phyloP scores from a whole-genome alignment of 805 yeast species.

The Saturnispora hagleri region DNA sequence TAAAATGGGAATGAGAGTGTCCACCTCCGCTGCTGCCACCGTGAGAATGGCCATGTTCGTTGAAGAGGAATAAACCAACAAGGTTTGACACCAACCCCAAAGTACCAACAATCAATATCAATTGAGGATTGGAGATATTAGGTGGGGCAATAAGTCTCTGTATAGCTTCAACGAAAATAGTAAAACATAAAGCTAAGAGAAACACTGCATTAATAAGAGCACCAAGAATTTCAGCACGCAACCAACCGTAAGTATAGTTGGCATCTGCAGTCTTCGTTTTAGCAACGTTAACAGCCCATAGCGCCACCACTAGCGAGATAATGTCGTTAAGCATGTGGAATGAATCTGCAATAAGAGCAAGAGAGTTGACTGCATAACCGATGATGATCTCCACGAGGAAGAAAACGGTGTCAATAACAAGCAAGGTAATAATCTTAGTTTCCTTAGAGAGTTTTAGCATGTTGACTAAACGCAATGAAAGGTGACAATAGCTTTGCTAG shows the following conservation, averaged over 20 bases:
- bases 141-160: conserved; percentile 82
- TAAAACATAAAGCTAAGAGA: conserved; percentile 80
- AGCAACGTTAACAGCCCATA: conserved; percentile 94
- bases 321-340: conserved; percentile 97
- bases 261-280: conserved; percentile 75
- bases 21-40: conserved; percentile 25
- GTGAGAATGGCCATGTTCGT: conserved; percentile 67
- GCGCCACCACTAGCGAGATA: conserved; percentile 77
- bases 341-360: conserved; percentile 92
- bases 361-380: conserved; percentile 87
- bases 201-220: conserved; percentile 93
- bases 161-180: conserved; percentile 86
- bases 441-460: conserved; percentile 40
- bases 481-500: neutral
- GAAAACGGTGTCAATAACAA: conserved; percentile 70
- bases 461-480: neutral
- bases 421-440: conserved; percentile 58
- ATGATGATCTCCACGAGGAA: conserved; percentile 78
- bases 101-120: conserved; percentile 72
- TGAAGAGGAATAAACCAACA: conserved; percentile 79
- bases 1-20: conserved; percentile 16
- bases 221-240: conserved; percentile 93
- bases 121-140: conserved; percentile 68
- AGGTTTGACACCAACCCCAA: conserved; percentile 79
- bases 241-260: conserved; percentile 94